These are phyloP conservation scores for Neofusicoccum laricinum DNA, from an alignment of 2,329 filamentous ascomycete species.

Conservation along the genomic window DNA sequence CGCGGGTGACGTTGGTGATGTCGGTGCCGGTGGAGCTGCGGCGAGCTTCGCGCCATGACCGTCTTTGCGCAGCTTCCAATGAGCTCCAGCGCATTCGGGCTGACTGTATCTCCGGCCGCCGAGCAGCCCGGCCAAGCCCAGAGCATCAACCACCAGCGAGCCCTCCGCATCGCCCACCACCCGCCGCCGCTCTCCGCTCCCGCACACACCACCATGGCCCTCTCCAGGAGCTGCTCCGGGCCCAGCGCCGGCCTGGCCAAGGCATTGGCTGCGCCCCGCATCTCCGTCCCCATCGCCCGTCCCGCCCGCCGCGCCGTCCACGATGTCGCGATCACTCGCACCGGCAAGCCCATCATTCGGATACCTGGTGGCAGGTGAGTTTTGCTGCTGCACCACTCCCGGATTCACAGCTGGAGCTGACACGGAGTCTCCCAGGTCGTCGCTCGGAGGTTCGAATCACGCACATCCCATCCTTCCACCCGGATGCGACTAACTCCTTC, in stretches of 20 bases:
- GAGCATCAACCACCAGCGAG: conserved; percentile 18
- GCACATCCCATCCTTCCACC: conserved; percentile 17
- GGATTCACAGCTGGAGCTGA: conserved; percentile 24
- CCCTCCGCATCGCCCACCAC: conserved; percentile 53
- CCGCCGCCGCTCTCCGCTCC: conserved; percentile 31
- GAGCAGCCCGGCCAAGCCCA: conserved; percentile 8
- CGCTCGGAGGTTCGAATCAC: conserved; percentile 67
- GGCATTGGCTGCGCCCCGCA: conserved; percentile 28
- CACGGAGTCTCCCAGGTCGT: conserved; percentile 57
- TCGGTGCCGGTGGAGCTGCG: conserved; percentile 17
- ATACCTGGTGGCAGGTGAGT: conserved; percentile 83
- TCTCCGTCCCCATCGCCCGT: conserved; percentile 19
- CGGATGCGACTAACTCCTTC: conserved; percentile 31
- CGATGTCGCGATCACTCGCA: conserved; percentile 90
- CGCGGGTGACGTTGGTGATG: conserved; percentile 22
- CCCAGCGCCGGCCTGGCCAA: conserved; percentile 35
- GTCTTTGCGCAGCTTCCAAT: not conserved
- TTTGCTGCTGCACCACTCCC: conserved; percentile 19
- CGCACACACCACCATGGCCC: conserved; percentile 38
- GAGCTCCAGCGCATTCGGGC: conserved; percentile 6
- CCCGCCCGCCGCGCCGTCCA: conserved; percentile 45
- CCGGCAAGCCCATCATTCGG: conserved; percentile 91
- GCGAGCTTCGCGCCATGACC: conserved; percentile 7
- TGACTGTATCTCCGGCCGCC: conserved; percentile 14
- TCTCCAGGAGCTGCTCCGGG: conserved; percentile 39